Evolutionary conservation across 163 green algal species (phyloP).

Genomic region (Volvox carteri): DNA sequence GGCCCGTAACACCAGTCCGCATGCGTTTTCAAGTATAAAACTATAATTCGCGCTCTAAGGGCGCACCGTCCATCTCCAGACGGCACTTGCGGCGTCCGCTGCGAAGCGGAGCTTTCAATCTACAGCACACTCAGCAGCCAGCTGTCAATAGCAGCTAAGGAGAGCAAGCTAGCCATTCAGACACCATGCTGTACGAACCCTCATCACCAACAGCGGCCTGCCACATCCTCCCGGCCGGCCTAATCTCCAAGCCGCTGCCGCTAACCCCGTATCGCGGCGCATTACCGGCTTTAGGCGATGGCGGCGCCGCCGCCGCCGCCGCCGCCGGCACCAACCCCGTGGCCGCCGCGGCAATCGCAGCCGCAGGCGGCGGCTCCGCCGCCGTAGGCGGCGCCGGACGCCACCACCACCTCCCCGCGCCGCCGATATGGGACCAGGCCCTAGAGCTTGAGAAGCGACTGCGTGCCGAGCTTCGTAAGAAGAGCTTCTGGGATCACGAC

Average conservation of each 20-base stretch:
- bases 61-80: neutral
- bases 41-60: neutral
- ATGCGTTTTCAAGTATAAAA: neutral
- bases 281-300: neutral
- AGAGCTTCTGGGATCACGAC: conserved; percentile 77
- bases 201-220: neutral
- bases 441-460: conserved; percentile 71
- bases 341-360: neutral
- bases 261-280: conserved; percentile 41
- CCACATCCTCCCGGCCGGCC: no score
- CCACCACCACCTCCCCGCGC: neutral
- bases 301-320: no score
- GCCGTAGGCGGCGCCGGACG: neutral
- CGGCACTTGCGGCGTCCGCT: neutral
- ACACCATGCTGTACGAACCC: neutral
- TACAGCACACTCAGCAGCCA: neutral
- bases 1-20: neutral
- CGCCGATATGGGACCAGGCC: conserved; percentile 60
- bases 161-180: neutral
- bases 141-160: neutral
- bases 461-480: conserved; percentile 57
- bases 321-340: neutral
- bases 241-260: neutral
- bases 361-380: neutral
- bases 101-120: neutral